Evolutionary conservation across 441 rosid genomes (phyloP).

Genomic region (Jatropha multifida): DNA sequence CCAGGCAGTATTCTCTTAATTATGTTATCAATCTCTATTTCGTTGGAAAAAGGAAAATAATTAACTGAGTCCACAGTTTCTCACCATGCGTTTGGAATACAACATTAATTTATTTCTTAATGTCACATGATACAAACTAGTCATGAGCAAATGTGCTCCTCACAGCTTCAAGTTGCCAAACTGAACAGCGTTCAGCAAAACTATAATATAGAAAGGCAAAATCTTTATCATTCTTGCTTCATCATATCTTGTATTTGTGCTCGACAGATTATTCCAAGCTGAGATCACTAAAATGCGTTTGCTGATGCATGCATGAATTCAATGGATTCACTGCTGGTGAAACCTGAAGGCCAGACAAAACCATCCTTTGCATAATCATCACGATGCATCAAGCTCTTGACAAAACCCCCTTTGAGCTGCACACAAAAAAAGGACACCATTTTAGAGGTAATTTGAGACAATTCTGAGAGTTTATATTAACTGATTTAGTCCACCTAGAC

Average conservation of each 20-base stretch:
- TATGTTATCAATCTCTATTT: neutral
- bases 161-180: neutral
- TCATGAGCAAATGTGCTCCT: neutral
- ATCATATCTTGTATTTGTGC: neutral
- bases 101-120: neutral
- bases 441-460: neutral
- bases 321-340: neutral
- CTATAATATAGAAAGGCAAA: neutral
- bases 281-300: neutral
- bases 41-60: neutral
- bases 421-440: neutral
- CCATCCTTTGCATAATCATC: neutral
- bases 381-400: constrained; percentile 50
- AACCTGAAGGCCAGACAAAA: neutral
- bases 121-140: neutral
- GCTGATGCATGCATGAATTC: neutral
- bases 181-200: neutral
- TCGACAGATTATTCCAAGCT: neutral
- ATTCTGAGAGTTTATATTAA: neutral
- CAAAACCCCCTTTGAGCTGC: constrained; percentile 89
- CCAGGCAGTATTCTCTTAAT: neutral
- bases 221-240: neutral
- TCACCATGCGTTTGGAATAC: constrained; percentile 4
- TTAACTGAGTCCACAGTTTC: neutral
- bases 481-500: neutral